phyloP scores from a whole-genome alignment of 2,329 filamentous ascomycete species.

The Monilinia fructigena region DNA sequence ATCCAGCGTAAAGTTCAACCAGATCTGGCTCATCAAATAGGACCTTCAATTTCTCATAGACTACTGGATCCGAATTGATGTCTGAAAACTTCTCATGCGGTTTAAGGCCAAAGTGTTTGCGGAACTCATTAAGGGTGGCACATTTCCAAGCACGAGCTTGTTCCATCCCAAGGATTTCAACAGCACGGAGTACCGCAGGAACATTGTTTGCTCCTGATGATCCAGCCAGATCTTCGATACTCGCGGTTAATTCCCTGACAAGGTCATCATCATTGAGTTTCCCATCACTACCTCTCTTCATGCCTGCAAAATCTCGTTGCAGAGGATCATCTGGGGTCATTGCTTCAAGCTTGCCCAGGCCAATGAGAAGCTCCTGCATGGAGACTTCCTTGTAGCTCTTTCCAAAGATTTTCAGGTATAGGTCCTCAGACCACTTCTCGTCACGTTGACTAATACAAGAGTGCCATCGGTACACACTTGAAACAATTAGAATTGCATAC shows the following conservation, averaged over 20 bases:
- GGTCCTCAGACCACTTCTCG: slow-evolving; percentile 75
- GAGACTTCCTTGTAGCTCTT: slow-evolving; percentile 41
- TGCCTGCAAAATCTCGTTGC: slow-evolving; percentile 64
- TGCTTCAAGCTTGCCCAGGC: slow-evolving; percentile 61
- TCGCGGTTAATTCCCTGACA: slow-evolving; percentile 64
- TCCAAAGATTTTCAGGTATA: slow-evolving; percentile 39
- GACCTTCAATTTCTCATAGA: slow-evolving; percentile 61
- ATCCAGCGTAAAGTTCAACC: slow-evolving; percentile 66
- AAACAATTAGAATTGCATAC: not conserved
- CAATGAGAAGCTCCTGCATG: slow-evolving; percentile 58
- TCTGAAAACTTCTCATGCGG: slow-evolving; percentile 75
- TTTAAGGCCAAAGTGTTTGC: slow-evolving; percentile 75
- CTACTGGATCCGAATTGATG: slow-evolving; percentile 72
- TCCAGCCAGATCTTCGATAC: slow-evolving; percentile 69
- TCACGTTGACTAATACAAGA: slow-evolving; percentile 72
- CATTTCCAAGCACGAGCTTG: slow-evolving; percentile 74
- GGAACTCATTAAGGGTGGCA: slow-evolving; percentile 74
- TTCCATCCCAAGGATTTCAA: slow-evolving; percentile 77
- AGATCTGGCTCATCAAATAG: slow-evolving; percentile 61
- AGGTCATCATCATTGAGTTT: slow-evolving; percentile 72
- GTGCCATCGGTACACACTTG: slow-evolving; percentile 74
- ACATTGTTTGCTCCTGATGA: slow-evolving; percentile 71
- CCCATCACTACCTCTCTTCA: slow-evolving; percentile 63
- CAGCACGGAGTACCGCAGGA: slow-evolving; percentile 68
- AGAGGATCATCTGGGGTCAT: slow-evolving; percentile 63